Evolutionary conservation across 73 alveolate genomes (phyloP), one percentile per base, ranked within the genome.

Genomic region (Paramecium pentaurelia): DNA sequence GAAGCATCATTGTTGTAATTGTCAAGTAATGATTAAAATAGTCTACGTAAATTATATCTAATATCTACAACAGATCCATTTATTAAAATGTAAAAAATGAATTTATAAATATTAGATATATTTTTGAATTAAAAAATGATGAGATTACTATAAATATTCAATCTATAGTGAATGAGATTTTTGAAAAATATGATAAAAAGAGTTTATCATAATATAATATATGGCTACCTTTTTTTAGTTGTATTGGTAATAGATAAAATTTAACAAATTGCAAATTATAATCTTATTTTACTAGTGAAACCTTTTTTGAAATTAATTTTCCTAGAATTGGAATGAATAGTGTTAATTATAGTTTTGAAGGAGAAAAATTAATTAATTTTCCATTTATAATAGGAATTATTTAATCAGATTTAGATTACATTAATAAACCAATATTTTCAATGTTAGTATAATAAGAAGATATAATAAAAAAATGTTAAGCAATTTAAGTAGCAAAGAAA

Each of bases 401-500:
- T 16, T 47, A 80, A 42, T 32, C 71, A 16, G 91, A 80, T 36
- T 45, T 80, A 8, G 91, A 80, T 10, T 32, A 40, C 6, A 49
- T 80, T 11, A 80, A 80, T 80, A 80, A 47, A 44, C 91, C 91
- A 38, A 80, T 80, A 25, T 80, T 80, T 49, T 45, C 91, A 22
- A 14, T 80, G 36, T 32, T 80, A 42, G 91, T 80, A 8, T 18
- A 32, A 38, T 4, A 80, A 20, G 91, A 80, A 44, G 34, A 80
- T 22, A 28, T 40, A 44, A 45, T 27, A 20, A 45, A 47, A 47
- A 80, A 20, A 16, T 49, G 36, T 32, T 49, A 20, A 47, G 37
- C 44, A 8, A 28, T 20, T 45, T 9, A 42, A 12, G 8, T 27
- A 25, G 47, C 91, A 1, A 80, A 47, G 27, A 45, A 27, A 27